phyloP scores from a whole-genome alignment of 2,329 filamentous ascomycete species.

The Aspergillus sp. region DNA sequence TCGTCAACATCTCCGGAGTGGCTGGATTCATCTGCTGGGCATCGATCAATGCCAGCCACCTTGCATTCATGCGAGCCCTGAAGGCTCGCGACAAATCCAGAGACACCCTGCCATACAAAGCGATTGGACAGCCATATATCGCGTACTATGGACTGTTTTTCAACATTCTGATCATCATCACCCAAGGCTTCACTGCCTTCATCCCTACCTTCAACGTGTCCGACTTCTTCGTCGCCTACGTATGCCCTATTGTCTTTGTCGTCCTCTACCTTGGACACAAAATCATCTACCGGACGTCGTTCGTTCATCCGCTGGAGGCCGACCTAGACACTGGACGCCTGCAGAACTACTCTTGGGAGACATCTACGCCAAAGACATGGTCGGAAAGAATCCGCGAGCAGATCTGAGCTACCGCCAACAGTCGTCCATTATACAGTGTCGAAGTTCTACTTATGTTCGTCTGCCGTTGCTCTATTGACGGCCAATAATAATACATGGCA shows the following conservation, averaged over 20 bases:
- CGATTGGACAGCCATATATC: conserved; percentile 61
- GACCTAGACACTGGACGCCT: conserved; percentile 41
- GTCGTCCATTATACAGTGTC: neutral
- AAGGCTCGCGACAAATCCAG: conserved; percentile 55
- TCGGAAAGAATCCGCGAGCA: conserved; percentile 18
- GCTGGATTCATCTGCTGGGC: conserved; percentile 31
- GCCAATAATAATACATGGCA: too few relatives aligned
- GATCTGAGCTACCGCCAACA: neutral
- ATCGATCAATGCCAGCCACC: conserved; percentile 51
- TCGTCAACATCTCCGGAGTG: conserved; percentile 31
- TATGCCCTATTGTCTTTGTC: conserved; percentile 62
- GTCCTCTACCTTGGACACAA: conserved; percentile 61
- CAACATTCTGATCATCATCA: conserved; percentile 61
- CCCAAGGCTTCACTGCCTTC: conserved; percentile 66
- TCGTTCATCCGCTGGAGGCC: conserved; percentile 37
- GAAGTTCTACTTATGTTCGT: neutral
- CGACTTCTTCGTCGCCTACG: conserved; percentile 62
- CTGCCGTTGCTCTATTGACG: too few relatives aligned
- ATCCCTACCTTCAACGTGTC: conserved; percentile 56
- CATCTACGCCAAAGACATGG: conserved; percentile 21
- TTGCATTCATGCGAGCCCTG: conserved; percentile 63
- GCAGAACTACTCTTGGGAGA: conserved; percentile 28
- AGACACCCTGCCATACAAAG: conserved; percentile 57
- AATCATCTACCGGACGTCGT: conserved; percentile 29
- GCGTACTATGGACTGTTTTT: conserved; percentile 65